A percentile compares a stretch with the other conserved stretches of the same genome.
Conservation (phyloP, 345 rosid genomes). For the Eucalyptus camaldulensis region DNA sequence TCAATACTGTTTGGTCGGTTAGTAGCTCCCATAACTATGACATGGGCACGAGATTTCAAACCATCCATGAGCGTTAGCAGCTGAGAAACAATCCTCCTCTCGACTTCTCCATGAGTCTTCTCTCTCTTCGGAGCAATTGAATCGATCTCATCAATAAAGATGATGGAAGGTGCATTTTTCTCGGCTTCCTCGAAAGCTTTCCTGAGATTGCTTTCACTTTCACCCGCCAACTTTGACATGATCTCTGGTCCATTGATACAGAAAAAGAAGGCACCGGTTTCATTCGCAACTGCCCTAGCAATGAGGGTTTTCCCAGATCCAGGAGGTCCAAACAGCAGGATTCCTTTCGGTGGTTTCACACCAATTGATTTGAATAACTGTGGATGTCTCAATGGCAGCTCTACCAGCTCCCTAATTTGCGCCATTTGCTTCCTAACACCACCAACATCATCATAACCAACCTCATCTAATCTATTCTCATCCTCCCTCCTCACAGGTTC, state of each 20-base stretch:
- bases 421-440: slow-evolving; percentile 99
- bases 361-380: slow-evolving; percentile 94
- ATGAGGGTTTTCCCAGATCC: slow-evolving; percentile 86
- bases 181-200: slow-evolving; percentile 97
- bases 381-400: slow-evolving; percentile 92
- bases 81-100: slow-evolving; percentile 96
- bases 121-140: slow-evolving; percentile 97
- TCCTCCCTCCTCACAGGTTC: slow-evolving; percentile 93
- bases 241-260: slow-evolving; percentile 94
- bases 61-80: slow-evolving; percentile 96
- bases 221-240: slow-evolving; percentile 96
- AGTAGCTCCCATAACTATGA: slow-evolving; percentile 93
- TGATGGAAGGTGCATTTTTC: slow-evolving; percentile 93
- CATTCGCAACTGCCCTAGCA: slow-evolving; percentile 96
- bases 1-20: slow-evolving; percentile 96
- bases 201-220: slow-evolving; percentile 95
- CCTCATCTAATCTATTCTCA: slow-evolving; percentile 84
- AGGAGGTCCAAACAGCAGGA: slow-evolving; percentile 79
- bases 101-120: slow-evolving; percentile 95
- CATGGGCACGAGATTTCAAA: slow-evolving; percentile 80
- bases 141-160: slow-evolving; percentile 87
- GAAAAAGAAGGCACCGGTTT: slow-evolving; percentile 96
- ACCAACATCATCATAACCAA: slow-evolving; percentile 97
- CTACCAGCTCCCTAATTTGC: slow-evolving; percentile 89
- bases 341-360: slow-evolving; percentile 96